These are phyloP conservation scores for Raphanus raphanistrum DNA, from an alignment of 345 rosid genomes.

Conservation along the genomic window DNA sequence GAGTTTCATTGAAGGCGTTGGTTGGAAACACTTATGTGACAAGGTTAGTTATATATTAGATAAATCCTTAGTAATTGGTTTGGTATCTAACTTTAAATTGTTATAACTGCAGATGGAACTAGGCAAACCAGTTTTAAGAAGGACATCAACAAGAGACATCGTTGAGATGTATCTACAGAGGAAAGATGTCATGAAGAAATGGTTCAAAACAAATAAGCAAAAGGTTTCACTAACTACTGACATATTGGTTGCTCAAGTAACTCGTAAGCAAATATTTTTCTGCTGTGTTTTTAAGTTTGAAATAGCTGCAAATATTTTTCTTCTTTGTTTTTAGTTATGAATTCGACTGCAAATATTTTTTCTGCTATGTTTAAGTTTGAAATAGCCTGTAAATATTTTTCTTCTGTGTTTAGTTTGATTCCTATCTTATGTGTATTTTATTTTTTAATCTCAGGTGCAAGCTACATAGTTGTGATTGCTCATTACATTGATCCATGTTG, in stretches of 20 bases:
- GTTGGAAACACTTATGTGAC: background rate
- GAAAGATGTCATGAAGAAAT: background rate
- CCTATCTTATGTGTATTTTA: background rate
- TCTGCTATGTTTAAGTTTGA: too few relatives aligned
- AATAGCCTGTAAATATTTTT: too few relatives aligned
- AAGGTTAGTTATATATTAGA: background rate
- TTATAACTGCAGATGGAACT: background rate
- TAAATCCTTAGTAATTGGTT: too few relatives aligned
- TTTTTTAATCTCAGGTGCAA: background rate
- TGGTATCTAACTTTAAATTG: background rate
- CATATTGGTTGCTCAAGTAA: background rate
- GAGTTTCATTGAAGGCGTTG: background rate
- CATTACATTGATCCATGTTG: background rate
- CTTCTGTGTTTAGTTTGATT: background rate
- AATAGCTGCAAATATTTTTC: too few relatives aligned
- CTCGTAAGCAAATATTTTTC: background rate
- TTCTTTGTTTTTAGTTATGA: too few relatives aligned
- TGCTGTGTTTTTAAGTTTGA: too few relatives aligned
- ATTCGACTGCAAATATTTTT: too few relatives aligned
- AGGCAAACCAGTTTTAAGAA: background rate
- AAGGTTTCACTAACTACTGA: background rate
- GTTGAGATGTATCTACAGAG: background rate
- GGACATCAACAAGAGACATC: background rate
- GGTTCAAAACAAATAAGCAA: background rate
- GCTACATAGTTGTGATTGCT: background rate